Conservation (phyloP, 495 filamentous ascomycete genomes). For the Delitschia confertaspora region DNA sequence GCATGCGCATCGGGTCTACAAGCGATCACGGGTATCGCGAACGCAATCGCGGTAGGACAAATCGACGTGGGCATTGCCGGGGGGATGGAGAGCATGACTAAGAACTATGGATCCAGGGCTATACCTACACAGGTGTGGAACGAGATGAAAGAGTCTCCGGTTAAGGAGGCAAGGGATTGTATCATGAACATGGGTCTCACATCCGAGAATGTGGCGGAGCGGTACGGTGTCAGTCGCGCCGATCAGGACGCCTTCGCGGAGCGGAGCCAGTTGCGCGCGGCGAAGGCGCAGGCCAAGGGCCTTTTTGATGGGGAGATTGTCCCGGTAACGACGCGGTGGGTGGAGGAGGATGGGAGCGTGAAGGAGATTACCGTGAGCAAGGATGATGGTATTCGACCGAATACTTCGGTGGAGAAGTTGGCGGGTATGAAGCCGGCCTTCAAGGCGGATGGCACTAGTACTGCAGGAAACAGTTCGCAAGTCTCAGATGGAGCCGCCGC, state of each 20-base stretch:
- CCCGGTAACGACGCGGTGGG: conserved; percentile 54
- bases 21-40: conserved; percentile 60
- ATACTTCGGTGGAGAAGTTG: conserved; percentile 58
- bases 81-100: conserved; percentile 90
- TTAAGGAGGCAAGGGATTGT: conserved; percentile 69
- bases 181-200: conserved; percentile 93
- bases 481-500: conserved; percentile 84
- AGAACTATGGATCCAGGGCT: conserved; percentile 73
- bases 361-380: conserved; percentile 53
- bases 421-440: conserved; percentile 79
- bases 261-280: conserved; percentile 60
- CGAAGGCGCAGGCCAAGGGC: conserved; percentile 56
- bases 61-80: conserved; percentile 76
- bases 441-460: conserved; percentile 58
- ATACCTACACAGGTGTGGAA: conserved; percentile 79
- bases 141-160: conserved; percentile 52
- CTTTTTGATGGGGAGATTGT: conserved; percentile 72
- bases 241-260: conserved; percentile 83
- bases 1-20: conserved; percentile 74
- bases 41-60: conserved; percentile 60
- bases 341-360: conserved; percentile 51
- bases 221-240: conserved; percentile 61
- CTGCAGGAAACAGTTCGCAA: conserved; percentile 81
- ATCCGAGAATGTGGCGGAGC: conserved; percentile 76
- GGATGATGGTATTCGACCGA: conserved; percentile 74